A percentile compares a stretch with the other conserved stretches of the same genome.
These are phyloP conservation scores for Suillus weaverae DNA, from an alignment of 768 basidiomycete genomes.

Conservation along the genomic window DNA sequence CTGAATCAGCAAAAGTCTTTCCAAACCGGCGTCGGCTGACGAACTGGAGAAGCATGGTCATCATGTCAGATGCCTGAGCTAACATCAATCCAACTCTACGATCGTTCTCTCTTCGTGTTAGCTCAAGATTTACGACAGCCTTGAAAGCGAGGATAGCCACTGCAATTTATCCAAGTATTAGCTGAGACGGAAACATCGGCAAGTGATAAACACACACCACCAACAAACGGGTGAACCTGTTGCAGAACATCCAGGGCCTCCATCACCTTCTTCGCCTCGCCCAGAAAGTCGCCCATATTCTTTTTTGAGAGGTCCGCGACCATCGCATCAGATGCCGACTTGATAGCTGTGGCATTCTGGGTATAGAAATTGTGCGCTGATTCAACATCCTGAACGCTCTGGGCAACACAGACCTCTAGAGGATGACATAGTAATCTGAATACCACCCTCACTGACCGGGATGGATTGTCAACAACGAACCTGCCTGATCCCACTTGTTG, in stretches of 20 bases:
- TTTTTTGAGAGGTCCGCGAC: background rate
- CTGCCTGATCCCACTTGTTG: background rate
- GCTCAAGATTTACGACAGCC: slow-evolving; percentile 47
- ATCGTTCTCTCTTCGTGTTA: slow-evolving; percentile 51
- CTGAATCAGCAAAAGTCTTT: background rate
- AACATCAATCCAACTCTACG: slow-evolving; percentile 47
- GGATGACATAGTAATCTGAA: background rate
- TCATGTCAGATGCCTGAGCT: slow-evolving; percentile 51
- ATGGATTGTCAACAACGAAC: background rate
- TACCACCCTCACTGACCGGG: background rate
- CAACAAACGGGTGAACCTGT: slow-evolving; percentile 29
- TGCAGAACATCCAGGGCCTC: slow-evolving; percentile 28
- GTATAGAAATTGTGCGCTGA: background rate
- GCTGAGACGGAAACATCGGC: background rate
- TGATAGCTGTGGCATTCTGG: slow-evolving; percentile 2
- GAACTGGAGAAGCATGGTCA: slow-evolving; percentile 46
- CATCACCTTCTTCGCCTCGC: slow-evolving; percentile 25
- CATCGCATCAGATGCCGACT: slow-evolving; percentile 1
- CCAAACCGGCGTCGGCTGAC: slow-evolving; percentile 9
- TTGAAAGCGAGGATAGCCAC: slow-evolving; percentile 54
- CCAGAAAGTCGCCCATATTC: slow-evolving; percentile 18
- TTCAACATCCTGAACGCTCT: background rate
- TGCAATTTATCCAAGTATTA: slow-evolving; percentile 13
- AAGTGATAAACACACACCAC: slow-evolving; percentile 17
- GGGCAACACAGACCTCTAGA: background rate